A percentile compares a stretch with the other conserved stretches of the same genome.
phyloP scores from a whole-genome alignment of 2,329 filamentous ascomycete genomes.

The Sporothrix curviconia region DNA sequence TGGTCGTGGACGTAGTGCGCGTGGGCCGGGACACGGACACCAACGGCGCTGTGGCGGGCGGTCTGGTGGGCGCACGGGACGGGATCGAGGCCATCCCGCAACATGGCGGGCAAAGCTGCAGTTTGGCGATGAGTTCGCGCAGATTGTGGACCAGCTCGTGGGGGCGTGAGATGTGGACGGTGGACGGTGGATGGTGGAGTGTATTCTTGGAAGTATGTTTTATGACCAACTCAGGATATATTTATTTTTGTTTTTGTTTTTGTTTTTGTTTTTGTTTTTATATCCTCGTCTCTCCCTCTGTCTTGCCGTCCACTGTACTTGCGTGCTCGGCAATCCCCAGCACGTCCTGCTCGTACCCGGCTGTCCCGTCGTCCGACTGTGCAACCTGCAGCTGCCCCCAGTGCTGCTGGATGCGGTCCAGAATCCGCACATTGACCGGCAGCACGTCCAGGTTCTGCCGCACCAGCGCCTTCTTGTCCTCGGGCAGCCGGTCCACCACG shows the following conservation, averaged over 20 bases:
- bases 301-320: not conserved
- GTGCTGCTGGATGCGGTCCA: constrained; percentile 7
- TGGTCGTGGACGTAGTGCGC: constrained; percentile 39
- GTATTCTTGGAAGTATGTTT: too few relatives aligned
- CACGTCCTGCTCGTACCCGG: constrained; percentile 8
- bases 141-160: not conserved
- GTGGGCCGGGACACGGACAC: constrained; percentile 42
- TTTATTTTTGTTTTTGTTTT: not conserved
- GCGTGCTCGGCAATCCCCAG: too few relatives aligned
- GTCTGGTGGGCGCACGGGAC: constrained; percentile 39
- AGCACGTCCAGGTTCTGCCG: constrained; percentile 13
- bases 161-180: not conserved
- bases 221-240: not conserved
- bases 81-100: constrained; percentile 36
- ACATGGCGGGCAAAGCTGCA: constrained; percentile 35
- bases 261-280: not conserved
- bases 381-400: not conserved
- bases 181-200: not conserved
- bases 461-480: constrained; percentile 11
- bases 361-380: constrained; percentile 13
- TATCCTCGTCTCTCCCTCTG: not conserved
- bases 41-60: constrained; percentile 40
- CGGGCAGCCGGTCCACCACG: constrained; percentile 7
- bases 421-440: constrained; percentile 15
- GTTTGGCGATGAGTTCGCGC: constrained; percentile 33